phyloP scores from a whole-genome alignment of 371 early-diverging fungal species.

The Circinella umbellata region DNA sequence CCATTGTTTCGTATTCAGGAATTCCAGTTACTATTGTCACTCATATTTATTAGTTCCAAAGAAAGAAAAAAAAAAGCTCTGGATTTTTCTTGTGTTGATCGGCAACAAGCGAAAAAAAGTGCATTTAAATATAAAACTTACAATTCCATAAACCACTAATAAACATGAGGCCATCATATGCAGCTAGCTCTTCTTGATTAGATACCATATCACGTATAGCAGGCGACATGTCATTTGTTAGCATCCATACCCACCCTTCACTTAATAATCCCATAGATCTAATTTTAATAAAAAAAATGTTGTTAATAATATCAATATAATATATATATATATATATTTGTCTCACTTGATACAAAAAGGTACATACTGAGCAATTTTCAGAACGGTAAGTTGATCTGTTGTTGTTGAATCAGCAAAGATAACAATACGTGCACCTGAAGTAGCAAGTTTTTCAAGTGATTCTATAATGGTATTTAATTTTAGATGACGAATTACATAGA shows the following conservation, averaged over 20 bases:
- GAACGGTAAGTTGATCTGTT: conserved; percentile 32
- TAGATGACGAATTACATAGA: neutral
- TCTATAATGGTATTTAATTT: conserved; percentile 13
- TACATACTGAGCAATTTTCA: conserved; percentile 37
- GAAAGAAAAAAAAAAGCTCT: neutral
- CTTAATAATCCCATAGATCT: conserved; percentile 38
- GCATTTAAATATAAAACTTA: conserved; percentile 16
- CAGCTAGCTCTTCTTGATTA: conserved; percentile 25
- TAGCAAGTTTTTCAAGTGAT: conserved; percentile 26
- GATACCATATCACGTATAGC: conserved; percentile 24
- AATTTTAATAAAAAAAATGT: neutral
- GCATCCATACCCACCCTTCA: conserved; percentile 51
- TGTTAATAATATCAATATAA: neutral
- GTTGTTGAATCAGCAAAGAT: conserved; percentile 41
- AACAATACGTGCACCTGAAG: conserved; percentile 37
- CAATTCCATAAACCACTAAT: conserved; percentile 51
- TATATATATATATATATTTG: no score
- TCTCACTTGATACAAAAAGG: neutral
- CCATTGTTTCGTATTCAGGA: conserved; percentile 36
- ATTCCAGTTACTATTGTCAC: conserved; percentile 34
- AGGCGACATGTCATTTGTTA: conserved; percentile 40
- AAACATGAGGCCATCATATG: conserved; percentile 51
- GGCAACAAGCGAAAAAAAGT: no score
- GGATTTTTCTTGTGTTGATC: neutral
- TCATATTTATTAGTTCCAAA: neutral